Percentiles rank a stretch among this genome's conserved stretches.
phyloP scores from a whole-genome alignment of 352 stramenopile species.

The Globisporangium cystogenes region DNA sequence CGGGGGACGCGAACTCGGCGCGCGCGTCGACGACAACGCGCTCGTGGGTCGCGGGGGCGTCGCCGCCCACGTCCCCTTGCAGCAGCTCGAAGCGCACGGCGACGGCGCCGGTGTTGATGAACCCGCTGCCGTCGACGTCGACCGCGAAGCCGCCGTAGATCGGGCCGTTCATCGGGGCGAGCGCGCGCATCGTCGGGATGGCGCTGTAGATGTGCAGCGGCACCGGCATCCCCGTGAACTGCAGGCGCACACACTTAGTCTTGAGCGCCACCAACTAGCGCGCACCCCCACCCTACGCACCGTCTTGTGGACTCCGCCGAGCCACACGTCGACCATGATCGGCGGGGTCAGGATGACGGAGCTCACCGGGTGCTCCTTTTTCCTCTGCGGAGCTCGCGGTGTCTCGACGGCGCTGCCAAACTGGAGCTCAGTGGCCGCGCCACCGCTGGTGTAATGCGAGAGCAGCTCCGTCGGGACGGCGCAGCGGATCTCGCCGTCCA shows the following conservation, averaged over 20 bases:
- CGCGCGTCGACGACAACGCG: constrained; percentile 5
- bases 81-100: constrained; percentile 59
- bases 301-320: constrained; percentile 46
- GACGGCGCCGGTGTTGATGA: constrained; percentile 60
- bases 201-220: constrained; percentile 47
- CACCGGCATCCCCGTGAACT: constrained; percentile 56
- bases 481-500: constrained; percentile 33
- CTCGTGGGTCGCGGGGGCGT: neutral
- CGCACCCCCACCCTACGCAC: constrained; percentile 14
- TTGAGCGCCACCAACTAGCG: neutral
- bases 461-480: constrained; percentile 27
- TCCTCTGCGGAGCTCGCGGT: neutral
- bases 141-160: constrained; percentile 67
- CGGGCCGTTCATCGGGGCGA: constrained; percentile 66
- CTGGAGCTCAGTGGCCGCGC: no score
- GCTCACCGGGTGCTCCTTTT: neutral
- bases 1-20: constrained; percentile 41
- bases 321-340: constrained; percentile 59
- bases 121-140: constrained; percentile 50
- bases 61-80: constrained; percentile 4
- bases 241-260: neutral
- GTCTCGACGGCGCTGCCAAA: neutral
- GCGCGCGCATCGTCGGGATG: constrained; percentile 25
- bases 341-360: constrained; percentile 12
- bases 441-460: neutral